phyloP scores from a whole-genome alignment of 2,329 filamentous ascomycete genomes.

The Neodidymelliopsis sp. region DNA sequence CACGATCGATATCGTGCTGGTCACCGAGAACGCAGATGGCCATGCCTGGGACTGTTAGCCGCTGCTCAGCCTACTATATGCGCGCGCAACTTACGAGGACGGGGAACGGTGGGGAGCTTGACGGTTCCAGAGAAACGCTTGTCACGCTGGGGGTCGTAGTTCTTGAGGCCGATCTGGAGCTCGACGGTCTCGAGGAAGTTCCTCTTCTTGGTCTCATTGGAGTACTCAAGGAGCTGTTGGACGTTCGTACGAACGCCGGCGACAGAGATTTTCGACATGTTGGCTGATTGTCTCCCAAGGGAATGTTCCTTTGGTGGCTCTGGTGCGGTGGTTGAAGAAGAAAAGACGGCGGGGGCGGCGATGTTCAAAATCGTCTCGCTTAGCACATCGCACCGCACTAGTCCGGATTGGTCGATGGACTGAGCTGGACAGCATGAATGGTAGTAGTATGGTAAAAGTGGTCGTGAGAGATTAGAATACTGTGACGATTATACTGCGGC shows the following conservation, averaged over 20 bases:
- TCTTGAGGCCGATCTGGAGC: slow-evolving; percentile 61
- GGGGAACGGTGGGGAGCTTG: slow-evolving; percentile 89
- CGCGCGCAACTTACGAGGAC: slow-evolving; percentile 57
- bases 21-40: slow-evolving; percentile 76
- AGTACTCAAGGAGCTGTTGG: slow-evolving; percentile 93
- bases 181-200: slow-evolving; percentile 97
- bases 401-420: slow-evolving; percentile 19
- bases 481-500: too few relatives aligned
- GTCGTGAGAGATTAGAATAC: too few relatives aligned
- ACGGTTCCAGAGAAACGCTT: slow-evolving; percentile 99
- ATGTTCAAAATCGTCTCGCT: slow-evolving; percentile 29
- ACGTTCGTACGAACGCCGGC: slow-evolving; percentile 97
- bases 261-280: slow-evolving; percentile 86
- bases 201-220: slow-evolving; percentile 92
- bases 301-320: slow-evolving; percentile 51
- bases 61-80: background rate
- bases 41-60: slow-evolving; percentile 32
- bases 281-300: slow-evolving; percentile 59
- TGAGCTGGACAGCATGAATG: too few relatives aligned
- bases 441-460: too few relatives aligned
- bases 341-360: slow-evolving; percentile 21
- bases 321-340: slow-evolving; percentile 44
- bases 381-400: slow-evolving; percentile 26
- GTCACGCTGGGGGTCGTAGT: slow-evolving; percentile 90
- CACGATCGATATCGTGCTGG: slow-evolving; percentile 99